phyloP scores from a whole-genome alignment of 768 basidiomycete genomes.

The Mycena maculata region DNA sequence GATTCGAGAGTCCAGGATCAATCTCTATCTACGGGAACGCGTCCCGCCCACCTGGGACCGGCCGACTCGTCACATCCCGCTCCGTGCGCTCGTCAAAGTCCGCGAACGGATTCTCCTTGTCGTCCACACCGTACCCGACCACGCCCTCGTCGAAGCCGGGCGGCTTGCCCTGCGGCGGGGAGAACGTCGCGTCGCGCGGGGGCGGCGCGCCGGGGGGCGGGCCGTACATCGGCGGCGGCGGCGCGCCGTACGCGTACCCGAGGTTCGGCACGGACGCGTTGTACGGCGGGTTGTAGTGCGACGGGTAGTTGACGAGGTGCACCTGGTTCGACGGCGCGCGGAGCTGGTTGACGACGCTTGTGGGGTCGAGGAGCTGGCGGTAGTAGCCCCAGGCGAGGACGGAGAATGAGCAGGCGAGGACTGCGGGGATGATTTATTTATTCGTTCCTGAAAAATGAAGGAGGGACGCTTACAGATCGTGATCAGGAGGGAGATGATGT shows the following conservation, averaged over 20 bases:
- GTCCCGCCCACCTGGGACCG: conserved; percentile 49
- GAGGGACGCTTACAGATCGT: conserved; percentile 60
- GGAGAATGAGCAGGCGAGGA: conserved; percentile 71
- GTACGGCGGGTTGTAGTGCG: conserved; percentile 75
- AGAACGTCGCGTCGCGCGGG: conserved; percentile 50
- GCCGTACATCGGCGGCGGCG: conserved; percentile 53
- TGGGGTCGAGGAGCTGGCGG: conserved; percentile 79
- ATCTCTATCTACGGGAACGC: conserved; percentile 40
- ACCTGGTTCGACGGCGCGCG: conserved; percentile 58
- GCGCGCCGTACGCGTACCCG: conserved; percentile 35
- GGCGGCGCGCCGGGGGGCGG: conserved; percentile 67
- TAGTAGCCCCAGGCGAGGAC: conserved; percentile 76
- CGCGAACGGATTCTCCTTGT: conserved; percentile 66
- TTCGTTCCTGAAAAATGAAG: background rate
- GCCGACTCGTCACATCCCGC: conserved; percentile 56
- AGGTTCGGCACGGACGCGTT: conserved; percentile 51
- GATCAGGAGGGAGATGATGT: conserved; percentile 73
- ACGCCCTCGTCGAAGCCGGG: conserved; percentile 57
- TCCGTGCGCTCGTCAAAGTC: conserved; percentile 59
- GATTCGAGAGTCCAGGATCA: background rate
- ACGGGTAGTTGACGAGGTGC: conserved; percentile 52
- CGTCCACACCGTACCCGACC: conserved; percentile 45
- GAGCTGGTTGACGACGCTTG: conserved; percentile 61
- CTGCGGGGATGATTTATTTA: conserved; percentile 44
- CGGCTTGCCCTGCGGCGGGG: conserved; percentile 55